phyloP scores from a whole-genome alignment of 2,329 filamentous ascomycete species.

The Aureobasidium leucospermi region DNA sequence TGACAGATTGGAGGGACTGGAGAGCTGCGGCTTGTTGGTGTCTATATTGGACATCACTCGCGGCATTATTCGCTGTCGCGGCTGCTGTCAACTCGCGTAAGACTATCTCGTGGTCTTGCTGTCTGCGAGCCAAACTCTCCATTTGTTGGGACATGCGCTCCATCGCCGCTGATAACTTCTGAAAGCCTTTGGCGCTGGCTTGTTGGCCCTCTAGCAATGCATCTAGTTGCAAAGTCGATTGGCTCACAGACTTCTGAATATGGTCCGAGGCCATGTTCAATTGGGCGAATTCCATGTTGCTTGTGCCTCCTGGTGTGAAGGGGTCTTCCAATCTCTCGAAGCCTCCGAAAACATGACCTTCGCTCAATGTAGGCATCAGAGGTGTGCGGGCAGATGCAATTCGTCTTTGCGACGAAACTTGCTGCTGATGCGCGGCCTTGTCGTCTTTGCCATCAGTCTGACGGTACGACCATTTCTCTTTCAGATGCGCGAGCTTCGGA shows the following conservation, averaged over 20 bases:
- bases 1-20: background rate
- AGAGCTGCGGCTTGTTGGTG: conserved; percentile 11
- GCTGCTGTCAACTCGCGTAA: conserved; percentile 2
- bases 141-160: conserved; percentile 13
- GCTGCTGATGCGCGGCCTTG: conserved; percentile 10
- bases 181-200: conserved; percentile 15
- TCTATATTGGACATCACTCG: conserved; percentile 5
- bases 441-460: conserved; percentile 22
- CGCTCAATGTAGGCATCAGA: conserved; percentile 14
- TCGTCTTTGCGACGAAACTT: background rate
- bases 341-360: conserved; percentile 1
- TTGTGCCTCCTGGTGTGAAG: conserved; percentile 8
- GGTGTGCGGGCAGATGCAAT: background rate
- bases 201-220: conserved; percentile 17
- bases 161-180: conserved; percentile 15
- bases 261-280: conserved; percentile 15
- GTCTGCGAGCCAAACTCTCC: background rate
- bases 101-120: conserved; percentile 5
- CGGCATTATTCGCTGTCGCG: background rate
- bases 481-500: conserved; percentile 23
- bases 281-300: conserved; percentile 10
- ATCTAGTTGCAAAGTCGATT: conserved; percentile 13
- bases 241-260: conserved; percentile 9
- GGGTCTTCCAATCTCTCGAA: conserved; percentile 14
- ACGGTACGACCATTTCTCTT: conserved; percentile 28